phyloP scores from a whole-genome alignment of 768 basidiomycete species.

The Jaapia argillacea region DNA sequence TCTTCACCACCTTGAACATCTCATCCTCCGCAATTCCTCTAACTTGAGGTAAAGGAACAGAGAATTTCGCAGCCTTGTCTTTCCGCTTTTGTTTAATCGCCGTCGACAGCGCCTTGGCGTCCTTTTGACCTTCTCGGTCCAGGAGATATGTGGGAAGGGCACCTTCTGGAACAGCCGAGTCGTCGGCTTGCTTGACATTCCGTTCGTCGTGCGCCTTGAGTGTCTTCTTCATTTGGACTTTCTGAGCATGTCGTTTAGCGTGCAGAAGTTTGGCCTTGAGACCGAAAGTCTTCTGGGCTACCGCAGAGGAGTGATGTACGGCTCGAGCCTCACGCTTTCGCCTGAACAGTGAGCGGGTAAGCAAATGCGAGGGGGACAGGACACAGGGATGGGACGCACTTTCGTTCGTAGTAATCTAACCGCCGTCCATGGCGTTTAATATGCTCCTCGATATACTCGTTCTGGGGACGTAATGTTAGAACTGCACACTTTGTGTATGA shows the following conservation, averaged over 20 bases:
- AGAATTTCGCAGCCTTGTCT: conserved; percentile 97
- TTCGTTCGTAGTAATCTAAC: conserved; percentile 92
- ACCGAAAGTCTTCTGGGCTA: conserved; percentile 91
- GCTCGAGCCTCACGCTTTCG: conserved; percentile 77
- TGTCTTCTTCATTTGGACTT: conserved; percentile 98
- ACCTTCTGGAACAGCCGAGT: conserved; percentile 73
- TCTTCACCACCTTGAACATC: conserved; percentile 99
- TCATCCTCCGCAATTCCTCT: conserved; percentile 98
- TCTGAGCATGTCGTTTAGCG: conserved; percentile 92
- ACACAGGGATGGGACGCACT: conserved; percentile 41
- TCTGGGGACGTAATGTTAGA: too few species aligned
- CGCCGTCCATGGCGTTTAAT: conserved; percentile 95
- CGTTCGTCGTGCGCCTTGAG: conserved; percentile 99
- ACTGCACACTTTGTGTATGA: background rate
- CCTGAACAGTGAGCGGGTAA: conserved; percentile 34
- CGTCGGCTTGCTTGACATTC: conserved; percentile 91
- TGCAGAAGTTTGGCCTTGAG: conserved; percentile 98
- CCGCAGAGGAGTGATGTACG: conserved; percentile 67
- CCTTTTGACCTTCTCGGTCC: conserved; percentile 96
- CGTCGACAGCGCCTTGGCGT: conserved; percentile 90
- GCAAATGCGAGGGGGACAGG: conserved; percentile 3
- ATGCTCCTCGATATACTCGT: conserved; percentile 99
- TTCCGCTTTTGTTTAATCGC: conserved; percentile 99
- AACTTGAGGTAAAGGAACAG: conserved; percentile 94
- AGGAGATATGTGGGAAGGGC: conserved; percentile 93